These are phyloP conservation scores for Cladorrhinum samala DNA, from an alignment of 495 filamentous ascomycete genomes.

Conservation along the genomic window DNA sequence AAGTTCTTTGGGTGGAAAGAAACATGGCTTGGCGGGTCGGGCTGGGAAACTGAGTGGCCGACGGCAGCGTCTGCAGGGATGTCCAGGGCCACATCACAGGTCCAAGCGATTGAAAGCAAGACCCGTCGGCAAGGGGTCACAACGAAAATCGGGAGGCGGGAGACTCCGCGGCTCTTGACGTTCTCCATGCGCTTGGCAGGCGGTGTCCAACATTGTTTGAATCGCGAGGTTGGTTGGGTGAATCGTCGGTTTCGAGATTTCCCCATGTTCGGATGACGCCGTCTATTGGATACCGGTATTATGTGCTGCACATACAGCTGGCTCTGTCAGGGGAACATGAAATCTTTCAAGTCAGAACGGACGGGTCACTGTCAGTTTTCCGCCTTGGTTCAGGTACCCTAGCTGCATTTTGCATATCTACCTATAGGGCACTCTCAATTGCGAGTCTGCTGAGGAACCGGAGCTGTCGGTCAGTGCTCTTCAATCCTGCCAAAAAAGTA, in stretches of 20 bases:
- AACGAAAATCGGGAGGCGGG: slow-evolving; percentile 16
- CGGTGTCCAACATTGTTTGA: not conserved
- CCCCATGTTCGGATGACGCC: not conserved
- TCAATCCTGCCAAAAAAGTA: not conserved
- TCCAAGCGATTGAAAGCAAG: too few species aligned
- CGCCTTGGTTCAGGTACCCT: too few species aligned
- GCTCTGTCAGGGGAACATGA: too few species aligned
- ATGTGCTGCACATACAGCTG: too few species aligned
- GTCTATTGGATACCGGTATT: too few species aligned
- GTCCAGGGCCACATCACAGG: slow-evolving; percentile 1
- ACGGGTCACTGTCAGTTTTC: too few species aligned
- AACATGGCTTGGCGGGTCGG: slow-evolving; percentile 13
- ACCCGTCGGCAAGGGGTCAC: not conserved
- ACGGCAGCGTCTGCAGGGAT: slow-evolving; percentile 3
- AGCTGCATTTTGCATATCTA: too few species aligned
- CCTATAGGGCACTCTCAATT: too few species aligned
- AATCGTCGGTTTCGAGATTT: not conserved
- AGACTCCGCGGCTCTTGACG: slow-evolving; percentile 4
- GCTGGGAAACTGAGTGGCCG: slow-evolving; percentile 3
- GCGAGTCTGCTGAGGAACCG: not conserved
- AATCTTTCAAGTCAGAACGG: too few species aligned
- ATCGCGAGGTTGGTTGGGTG: not conserved
- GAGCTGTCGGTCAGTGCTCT: not conserved
- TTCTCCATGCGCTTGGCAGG: not conserved
- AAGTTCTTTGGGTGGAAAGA: slow-evolving; percentile 13